Conservation (phyloP, 306 rosid species). For the Prunus mume region DNA sequence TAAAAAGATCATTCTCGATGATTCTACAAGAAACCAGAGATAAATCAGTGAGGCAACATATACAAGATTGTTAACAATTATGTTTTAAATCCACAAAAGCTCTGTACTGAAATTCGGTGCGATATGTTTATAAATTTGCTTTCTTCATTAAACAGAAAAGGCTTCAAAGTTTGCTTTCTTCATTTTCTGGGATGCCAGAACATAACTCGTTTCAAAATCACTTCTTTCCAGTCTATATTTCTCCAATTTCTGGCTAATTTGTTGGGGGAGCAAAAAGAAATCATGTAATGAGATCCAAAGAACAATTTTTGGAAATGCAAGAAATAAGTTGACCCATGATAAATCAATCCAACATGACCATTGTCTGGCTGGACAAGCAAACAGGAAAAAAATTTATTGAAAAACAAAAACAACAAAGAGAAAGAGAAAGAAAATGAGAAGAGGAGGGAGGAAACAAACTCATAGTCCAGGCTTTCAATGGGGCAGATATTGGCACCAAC, state of each 20-base stretch:
- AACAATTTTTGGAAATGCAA: no score
- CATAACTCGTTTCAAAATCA: background rate
- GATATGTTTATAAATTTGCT: no score
- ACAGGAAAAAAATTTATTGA: background rate
- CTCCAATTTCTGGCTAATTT: background rate
- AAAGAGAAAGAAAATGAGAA: background rate
- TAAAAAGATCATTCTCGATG: slow-evolving; percentile 70
- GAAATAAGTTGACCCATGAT: no score
- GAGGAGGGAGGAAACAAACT: slow-evolving; percentile 24
- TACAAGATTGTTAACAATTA: background rate
- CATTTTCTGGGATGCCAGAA: background rate
- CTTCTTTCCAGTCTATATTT: no score
- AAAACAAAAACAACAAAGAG: background rate
- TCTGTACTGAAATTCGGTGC: no score
- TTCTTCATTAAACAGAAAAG: background rate
- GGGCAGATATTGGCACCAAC: slow-evolving; percentile 66
- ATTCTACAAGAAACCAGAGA: slow-evolving; percentile 51
- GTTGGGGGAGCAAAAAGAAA: no score
- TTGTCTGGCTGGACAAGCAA: no score
- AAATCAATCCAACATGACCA: no score
- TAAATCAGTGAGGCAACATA: background rate
- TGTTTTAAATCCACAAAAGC: background rate
- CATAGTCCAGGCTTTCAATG: slow-evolving; percentile 79
- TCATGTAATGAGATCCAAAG: no score
- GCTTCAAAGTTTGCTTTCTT: background rate